These are phyloP conservation scores for Phytophthora ramorum DNA, from an alignment of 352 stramenopile genomes.

Conservation along the genomic window DNA sequence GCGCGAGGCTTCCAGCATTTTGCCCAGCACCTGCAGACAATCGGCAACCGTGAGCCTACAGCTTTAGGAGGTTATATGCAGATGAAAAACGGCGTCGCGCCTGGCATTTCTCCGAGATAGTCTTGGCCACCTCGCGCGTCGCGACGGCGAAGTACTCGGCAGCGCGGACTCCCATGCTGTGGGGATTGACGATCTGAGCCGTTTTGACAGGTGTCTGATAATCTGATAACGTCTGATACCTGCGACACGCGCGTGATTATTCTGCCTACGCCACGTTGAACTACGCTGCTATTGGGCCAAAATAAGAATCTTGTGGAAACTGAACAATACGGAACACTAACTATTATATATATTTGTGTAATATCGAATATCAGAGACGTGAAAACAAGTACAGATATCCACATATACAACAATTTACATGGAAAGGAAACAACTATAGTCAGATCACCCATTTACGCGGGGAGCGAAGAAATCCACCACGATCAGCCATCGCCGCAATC, in stretches of 20 bases:
- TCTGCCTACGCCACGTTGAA: slow-evolving; percentile 16
- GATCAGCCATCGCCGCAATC: slow-evolving; percentile 17
- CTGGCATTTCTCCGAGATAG: slow-evolving; percentile 79
- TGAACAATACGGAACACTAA: too few relatives aligned
- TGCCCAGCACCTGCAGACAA: slow-evolving; percentile 54
- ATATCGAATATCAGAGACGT: too few relatives aligned
- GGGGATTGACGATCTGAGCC: not conserved
- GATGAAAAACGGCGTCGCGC: slow-evolving; percentile 20
- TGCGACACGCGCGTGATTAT: slow-evolving; percentile 27
- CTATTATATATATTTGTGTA: too few relatives aligned
- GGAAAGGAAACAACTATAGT: not conserved
- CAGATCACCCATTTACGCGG: too few relatives aligned
- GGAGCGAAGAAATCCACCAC: not conserved
- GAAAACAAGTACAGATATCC: too few relatives aligned
- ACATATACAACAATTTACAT: too few relatives aligned
- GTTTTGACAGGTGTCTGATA: not conserved
- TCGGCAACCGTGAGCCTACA: not conserved
- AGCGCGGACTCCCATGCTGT: slow-evolving; percentile 8
- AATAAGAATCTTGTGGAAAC: too few relatives aligned
- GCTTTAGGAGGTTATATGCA: not conserved
- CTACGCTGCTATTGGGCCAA: not conserved
- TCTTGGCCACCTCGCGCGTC: slow-evolving; percentile 67
- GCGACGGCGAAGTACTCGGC: slow-evolving; percentile 53
- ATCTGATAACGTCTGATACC: slow-evolving; percentile 22
- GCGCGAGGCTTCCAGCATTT: slow-evolving; percentile 68